Percentiles rank a stretch among this genome's conserved stretches.
Conservation (phyloP, 495 filamentous ascomycete species). For the Penicillium daleae region DNA sequence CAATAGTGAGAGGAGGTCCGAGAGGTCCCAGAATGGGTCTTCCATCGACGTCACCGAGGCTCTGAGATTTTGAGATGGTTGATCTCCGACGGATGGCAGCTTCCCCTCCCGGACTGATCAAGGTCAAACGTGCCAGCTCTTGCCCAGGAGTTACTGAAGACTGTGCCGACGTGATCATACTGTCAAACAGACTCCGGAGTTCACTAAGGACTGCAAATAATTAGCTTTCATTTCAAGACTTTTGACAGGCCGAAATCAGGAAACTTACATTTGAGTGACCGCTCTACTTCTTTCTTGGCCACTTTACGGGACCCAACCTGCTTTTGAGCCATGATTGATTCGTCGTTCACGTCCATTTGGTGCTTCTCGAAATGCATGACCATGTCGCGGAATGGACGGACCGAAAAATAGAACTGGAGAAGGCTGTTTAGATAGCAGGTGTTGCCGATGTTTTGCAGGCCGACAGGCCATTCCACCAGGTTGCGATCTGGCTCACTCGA, state of each 20-base stretch:
- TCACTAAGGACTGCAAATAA: slow-evolving; percentile 64
- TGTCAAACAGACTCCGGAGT: slow-evolving; percentile 70
- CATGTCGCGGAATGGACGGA: slow-evolving; percentile 80
- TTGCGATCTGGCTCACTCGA: slow-evolving; percentile 38
- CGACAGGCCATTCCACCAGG: slow-evolving; percentile 68
- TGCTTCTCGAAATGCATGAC: slow-evolving; percentile 72
- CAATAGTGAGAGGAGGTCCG: slow-evolving; percentile 42
- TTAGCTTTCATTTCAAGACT: neutral
- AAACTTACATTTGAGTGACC: slow-evolving; percentile 71
- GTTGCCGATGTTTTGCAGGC: slow-evolving; percentile 90
- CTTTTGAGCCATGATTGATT: slow-evolving; percentile 57
- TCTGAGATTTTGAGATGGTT: slow-evolving; percentile 47
- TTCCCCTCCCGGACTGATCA: slow-evolving; percentile 65
- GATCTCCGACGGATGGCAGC: slow-evolving; percentile 60
- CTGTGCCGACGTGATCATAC: slow-evolving; percentile 62
- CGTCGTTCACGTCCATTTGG: slow-evolving; percentile 65
- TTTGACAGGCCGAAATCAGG: neutral
- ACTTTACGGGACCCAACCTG: slow-evolving; percentile 68
- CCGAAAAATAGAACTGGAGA: slow-evolving; percentile 91
- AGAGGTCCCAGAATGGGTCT: slow-evolving; percentile 56
- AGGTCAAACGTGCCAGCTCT: slow-evolving; percentile 80
- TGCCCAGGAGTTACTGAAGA: slow-evolving; percentile 67
- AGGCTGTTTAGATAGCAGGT: slow-evolving; percentile 98
- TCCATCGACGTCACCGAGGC: slow-evolving; percentile 57
- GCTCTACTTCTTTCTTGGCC: slow-evolving; percentile 62